Conservation (phyloP, 805 yeast genomes). For the Metschnikowia baotianmanensis region DNA sequence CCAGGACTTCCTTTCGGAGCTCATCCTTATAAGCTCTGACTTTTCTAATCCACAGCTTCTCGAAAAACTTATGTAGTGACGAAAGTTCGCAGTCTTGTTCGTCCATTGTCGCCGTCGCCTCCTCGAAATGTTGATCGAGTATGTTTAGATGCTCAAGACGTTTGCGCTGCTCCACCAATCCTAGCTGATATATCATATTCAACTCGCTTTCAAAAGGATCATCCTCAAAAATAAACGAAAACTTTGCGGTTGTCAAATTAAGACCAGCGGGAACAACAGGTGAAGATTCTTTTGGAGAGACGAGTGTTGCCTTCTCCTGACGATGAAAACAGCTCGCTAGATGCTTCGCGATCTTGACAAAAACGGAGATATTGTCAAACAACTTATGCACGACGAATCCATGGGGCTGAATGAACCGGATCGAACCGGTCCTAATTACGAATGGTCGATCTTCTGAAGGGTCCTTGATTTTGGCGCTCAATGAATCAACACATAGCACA, state of each 20-base stretch:
- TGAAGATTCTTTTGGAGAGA: constrained; percentile 31
- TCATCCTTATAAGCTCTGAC: constrained; percentile 45
- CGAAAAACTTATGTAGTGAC: constrained; percentile 11
- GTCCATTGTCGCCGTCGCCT: background rate
- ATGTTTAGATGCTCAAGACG: constrained; percentile 29
- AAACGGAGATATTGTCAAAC: constrained; percentile 38
- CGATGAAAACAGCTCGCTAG: constrained; percentile 26
- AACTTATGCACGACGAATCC: constrained; percentile 35
- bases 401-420: constrained; percentile 39
- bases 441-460: constrained; percentile 3
- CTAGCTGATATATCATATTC: constrained; percentile 42
- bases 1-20: constrained; percentile 10
- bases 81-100: constrained; percentile 5
- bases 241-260: constrained; percentile 23
- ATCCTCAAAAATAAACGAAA: constrained; percentile 40
- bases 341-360: constrained; percentile 34
- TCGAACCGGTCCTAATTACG: constrained; percentile 21
- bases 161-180: constrained; percentile 39
- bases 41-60: constrained; percentile 59
- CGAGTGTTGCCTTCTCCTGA: constrained; percentile 18
- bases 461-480: constrained; percentile 8
- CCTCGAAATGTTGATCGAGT: constrained; percentile 16
- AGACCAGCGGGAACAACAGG: constrained; percentile 31
- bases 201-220: constrained; percentile 44
- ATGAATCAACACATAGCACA: constrained; percentile 14